Evolutionary conservation across 768 basidiomycete genomes (phyloP), one percentile per base, ranked within the genome.

Genomic region (Kwoniella dendrophila): DNA sequence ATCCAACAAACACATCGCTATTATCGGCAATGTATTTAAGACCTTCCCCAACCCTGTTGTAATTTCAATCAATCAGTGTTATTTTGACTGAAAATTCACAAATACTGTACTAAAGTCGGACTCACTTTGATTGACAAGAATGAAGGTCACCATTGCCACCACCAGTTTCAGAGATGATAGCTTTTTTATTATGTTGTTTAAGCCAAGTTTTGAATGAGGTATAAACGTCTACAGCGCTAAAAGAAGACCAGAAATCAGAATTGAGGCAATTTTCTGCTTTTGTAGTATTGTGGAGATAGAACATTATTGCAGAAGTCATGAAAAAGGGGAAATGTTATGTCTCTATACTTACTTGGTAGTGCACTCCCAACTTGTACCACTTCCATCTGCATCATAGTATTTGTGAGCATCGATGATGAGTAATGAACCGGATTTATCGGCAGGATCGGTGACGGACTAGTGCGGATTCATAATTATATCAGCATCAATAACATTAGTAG

Each of bases 351-450:
- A 68, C 70, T 82, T 84, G 10, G 83, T 86, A 4, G 81, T 79
- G 61, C 86, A 87, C 33, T 82, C 82, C 1, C 75, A 69, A 50
- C 81, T 67, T 20, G 83, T 81, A 59, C 80, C 82, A 27, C 74
- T 82, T 70, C 82, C 83, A 67, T 86, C 84, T 16, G 67, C 78
- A 73, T 87, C 86, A 49, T 85, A 82, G 76, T 86, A 86, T 70
- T 85, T 84, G 81, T 87, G 86, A 2, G 86, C 85, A 67, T 87
- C 86, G 67, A 87, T 83, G 60, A 87, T 77, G 41, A 86, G 81
- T 68, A 62, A 47, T 1, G 67, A 68, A 18, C 81, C 80, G 36
- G 71, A 77, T 26, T 80, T 79, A 4, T 65, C 66, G 41, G 75
- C 78, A 10, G 82, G 82, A 63, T 84, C 82, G 2, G 78, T 82